phyloP scores from a whole-genome alignment of 768 basidiomycete genomes.

The Amyloporia xantha region DNA sequence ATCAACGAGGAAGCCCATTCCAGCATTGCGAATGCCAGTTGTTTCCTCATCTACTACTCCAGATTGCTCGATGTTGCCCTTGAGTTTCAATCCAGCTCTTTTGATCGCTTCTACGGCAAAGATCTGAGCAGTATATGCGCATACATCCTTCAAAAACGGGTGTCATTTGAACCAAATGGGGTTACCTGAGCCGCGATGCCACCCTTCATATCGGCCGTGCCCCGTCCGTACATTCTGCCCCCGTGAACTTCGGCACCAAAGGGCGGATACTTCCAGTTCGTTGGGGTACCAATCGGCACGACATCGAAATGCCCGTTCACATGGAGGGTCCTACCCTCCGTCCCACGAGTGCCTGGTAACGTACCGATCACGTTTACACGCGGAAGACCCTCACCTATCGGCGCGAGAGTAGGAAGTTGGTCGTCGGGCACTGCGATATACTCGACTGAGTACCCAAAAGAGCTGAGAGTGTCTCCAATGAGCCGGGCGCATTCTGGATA shows the following conservation, averaged over 20 bases:
- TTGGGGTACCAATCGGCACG: background rate
- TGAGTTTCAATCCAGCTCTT: conserved; percentile 3
- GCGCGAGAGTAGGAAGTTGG: conserved; percentile 1
- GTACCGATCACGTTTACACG: conserved; percentile 4
- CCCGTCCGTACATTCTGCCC: conserved; percentile 6
- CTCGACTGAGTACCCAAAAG: conserved; percentile 4
- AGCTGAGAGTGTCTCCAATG: conserved; percentile 1
- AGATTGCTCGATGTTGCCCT: conserved; percentile 4
- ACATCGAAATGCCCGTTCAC: conserved; percentile 5
- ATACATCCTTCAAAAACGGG: background rate
- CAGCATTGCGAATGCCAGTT: conserved; percentile 4
- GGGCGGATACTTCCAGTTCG: background rate
- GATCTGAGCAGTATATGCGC: background rate
- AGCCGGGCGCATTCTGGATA: conserved; percentile 1
- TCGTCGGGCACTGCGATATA: conserved; percentile 2
- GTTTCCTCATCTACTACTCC: conserved; percentile 7
- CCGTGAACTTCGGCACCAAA: conserved; percentile 3
- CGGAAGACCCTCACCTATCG: background rate
- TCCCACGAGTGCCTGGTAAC: background rate
- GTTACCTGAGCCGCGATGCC: conserved; percentile 6
- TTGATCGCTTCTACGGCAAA: conserved; percentile 6
- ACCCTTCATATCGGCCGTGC: conserved; percentile 7
- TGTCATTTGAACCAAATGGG: background rate
- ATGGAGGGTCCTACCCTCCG: background rate
- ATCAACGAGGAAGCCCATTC: conserved; percentile 6